Base-by-base conservation (phyloP, 1,139 yeast genomes). In the Nakaseomyces uthaithaninus region DNA sequence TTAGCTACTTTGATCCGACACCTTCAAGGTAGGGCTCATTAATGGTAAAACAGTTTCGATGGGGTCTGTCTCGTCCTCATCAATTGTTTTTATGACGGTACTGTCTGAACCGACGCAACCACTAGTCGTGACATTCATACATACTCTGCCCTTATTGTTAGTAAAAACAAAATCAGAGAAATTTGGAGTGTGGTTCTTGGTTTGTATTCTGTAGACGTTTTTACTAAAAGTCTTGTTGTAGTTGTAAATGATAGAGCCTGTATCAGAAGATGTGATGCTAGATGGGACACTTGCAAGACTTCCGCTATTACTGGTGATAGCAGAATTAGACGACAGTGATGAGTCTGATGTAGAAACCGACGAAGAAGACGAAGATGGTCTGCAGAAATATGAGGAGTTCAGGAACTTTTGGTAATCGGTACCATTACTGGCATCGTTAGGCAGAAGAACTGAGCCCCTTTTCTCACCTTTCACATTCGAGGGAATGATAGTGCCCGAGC, bases 361-460 rank as follows among this genome's bases (percentile, higher is more conserved):
- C 17, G 35, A 31, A 11, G 35, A 31, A 8, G 35, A 31, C 9
- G 35, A 31, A 2, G 35, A 31, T 8, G 35, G 35, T 20, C 45
- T 45, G 34, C 51, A 48, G 39, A 53, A 55, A 42, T 57, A 55
- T 31, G 51, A 54, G 2, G 57, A 49, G 28, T 49, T 49, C 30
- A 53, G 37, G 35, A 55, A 46, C 17, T 50, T 47, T 34, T 55
- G 51, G 40, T 55, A 54, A 42, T 53, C 54, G 36, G 45, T 42
- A 36, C 49, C 48, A 25, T 45, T 46, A 4, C 11, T 18, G 6
- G n/a, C 4, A 7, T 19, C 24, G 15, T 3, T 19, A 4, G 16
- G 45, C 12, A 19, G 25, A 7, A 7, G 19, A 19, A 19, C 17
- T 19, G 35, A 31, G 24, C 20, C 25, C 11, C 25, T 31, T n/a